Evolutionary conservation across 306 rosid species (phyloP).

Genomic region (Oemleria cerasiformis): DNA sequence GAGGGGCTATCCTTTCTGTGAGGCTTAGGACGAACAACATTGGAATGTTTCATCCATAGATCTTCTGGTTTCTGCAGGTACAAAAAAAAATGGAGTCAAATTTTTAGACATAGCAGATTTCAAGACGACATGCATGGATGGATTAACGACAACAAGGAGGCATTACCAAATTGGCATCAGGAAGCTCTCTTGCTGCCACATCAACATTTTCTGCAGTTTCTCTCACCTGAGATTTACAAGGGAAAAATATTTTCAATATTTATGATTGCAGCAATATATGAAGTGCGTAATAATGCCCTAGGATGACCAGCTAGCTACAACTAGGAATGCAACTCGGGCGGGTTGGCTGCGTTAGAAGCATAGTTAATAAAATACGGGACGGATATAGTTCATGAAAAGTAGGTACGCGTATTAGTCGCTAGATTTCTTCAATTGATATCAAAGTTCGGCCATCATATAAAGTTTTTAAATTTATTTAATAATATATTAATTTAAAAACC

Average conservation of each 20-base stretch:
- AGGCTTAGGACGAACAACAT: conserved; percentile 80
- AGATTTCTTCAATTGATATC: no score
- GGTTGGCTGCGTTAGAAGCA: no score
- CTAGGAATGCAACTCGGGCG: no score
- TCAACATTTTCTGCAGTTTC: conserved; percentile 87
- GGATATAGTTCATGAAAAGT: no score
- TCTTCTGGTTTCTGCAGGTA: conserved; percentile 89
- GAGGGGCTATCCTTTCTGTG: conserved; percentile 67
- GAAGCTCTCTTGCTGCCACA: conserved; percentile 89
- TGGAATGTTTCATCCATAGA: conserved; percentile 90
- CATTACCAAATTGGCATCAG: conserved; percentile 86
- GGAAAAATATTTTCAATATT: not conserved
- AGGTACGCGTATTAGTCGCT: no score
- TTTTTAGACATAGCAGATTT: conserved; percentile 20
- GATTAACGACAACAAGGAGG: not conserved
- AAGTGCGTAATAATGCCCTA: no score
- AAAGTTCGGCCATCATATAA: no score
- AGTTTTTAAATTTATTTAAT: no score
- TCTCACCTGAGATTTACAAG: conserved; percentile 51
- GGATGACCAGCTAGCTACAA: no score
- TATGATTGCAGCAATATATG: not conserved
- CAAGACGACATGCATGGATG: conserved; percentile 3
- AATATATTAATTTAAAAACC: no score
- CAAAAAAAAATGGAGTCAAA: conserved; percentile 23
- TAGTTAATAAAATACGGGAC: no score